phyloP scores from a whole-genome alignment of 106 monocot species.

The Dendrobium chrysotoxum region DNA sequence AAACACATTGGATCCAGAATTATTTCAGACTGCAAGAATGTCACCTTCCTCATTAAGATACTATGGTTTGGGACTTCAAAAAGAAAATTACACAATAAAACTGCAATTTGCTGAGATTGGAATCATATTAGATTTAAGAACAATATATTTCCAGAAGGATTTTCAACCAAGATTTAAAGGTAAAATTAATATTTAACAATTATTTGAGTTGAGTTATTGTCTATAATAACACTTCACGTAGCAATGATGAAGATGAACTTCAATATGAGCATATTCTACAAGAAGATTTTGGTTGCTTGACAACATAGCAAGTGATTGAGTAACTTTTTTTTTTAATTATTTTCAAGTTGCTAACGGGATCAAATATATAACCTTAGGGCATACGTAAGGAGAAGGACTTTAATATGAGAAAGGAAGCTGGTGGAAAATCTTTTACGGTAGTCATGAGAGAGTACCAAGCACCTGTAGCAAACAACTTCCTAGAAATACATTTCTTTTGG shows the following conservation, averaged over 20 bases:
- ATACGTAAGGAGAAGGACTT: slow-evolving; percentile 45
- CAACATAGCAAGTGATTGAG: too few species aligned
- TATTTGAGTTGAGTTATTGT: too few species aligned
- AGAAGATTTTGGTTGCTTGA: too few species aligned
- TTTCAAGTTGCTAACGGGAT: not conserved
- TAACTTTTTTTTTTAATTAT: too few species aligned
- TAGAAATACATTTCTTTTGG: slow-evolving; percentile 87
- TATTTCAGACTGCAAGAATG: slow-evolving; percentile 68
- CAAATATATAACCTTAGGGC: slow-evolving; percentile 27
- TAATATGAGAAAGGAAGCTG: slow-evolving; percentile 60
- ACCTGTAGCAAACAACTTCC: slow-evolving; percentile 56
- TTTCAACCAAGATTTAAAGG: slow-evolving; percentile 87
- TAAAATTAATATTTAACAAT: too few species aligned
- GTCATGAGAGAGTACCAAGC: slow-evolving; percentile 28
- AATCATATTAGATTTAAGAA: slow-evolving; percentile 31
- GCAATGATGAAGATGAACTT: too few species aligned
- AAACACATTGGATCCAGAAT: slow-evolving; percentile 68
- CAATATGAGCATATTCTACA: too few species aligned
- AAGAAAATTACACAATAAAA: slow-evolving; percentile 72
- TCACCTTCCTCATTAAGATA: slow-evolving; percentile 89
- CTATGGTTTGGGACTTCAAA: slow-evolving; percentile 84
- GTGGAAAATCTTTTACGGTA: slow-evolving; percentile 28
- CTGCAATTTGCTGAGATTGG: slow-evolving; percentile 60
- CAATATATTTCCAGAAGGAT: too few species aligned
- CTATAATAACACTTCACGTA: too few species aligned